Evolutionary conservation across 441 rosid genomes (phyloP).

Genomic region (Macaranga tanarius): DNA sequence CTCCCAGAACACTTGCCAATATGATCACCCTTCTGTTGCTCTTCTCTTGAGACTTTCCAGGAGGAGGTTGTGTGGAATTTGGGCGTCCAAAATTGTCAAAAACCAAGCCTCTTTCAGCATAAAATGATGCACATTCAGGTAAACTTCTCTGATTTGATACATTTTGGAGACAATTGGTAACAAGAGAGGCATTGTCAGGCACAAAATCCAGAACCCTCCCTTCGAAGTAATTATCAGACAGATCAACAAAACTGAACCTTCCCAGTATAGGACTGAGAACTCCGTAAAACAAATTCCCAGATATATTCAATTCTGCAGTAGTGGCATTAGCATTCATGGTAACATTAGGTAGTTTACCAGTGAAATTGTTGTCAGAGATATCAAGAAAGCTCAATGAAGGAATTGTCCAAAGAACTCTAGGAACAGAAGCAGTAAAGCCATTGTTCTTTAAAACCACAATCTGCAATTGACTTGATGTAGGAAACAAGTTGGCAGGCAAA

Average conservation of each 20-base stretch:
- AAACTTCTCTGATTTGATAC: slow-evolving; percentile 56
- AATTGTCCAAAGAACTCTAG: slow-evolving; percentile 51
- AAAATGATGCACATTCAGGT: slow-evolving; percentile 60
- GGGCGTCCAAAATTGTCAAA: slow-evolving; percentile 79
- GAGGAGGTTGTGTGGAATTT: slow-evolving; percentile 45
- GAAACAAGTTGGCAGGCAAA: slow-evolving; percentile 52
- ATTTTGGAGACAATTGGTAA: slow-evolving; percentile 68
- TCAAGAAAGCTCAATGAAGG: slow-evolving; percentile 63
- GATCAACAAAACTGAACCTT: slow-evolving; percentile 46
- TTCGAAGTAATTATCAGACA: slow-evolving; percentile 79
- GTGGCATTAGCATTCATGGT: slow-evolving; percentile 34
- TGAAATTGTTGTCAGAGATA: slow-evolving; percentile 72
- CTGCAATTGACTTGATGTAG: slow-evolving; percentile 46
- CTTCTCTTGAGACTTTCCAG: slow-evolving; percentile 34
- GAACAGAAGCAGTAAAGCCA: slow-evolving; percentile 55
- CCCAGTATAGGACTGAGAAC: slow-evolving; percentile 45
- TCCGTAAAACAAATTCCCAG: slow-evolving; percentile 73
- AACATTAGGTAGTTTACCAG: slow-evolving; percentile 58
- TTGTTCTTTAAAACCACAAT: slow-evolving; percentile 54
- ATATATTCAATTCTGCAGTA: slow-evolving; percentile 52
- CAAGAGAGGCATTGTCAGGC: slow-evolving; percentile 47
- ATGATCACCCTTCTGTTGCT: slow-evolving; percentile 49
- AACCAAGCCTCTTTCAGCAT: slow-evolving; percentile 49
- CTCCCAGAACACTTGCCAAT: slow-evolving; percentile 65
- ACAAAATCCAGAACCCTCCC: slow-evolving; percentile 64